Base-by-base conservation (phyloP, 116 monocot species). In the Zostera marina region DNA sequence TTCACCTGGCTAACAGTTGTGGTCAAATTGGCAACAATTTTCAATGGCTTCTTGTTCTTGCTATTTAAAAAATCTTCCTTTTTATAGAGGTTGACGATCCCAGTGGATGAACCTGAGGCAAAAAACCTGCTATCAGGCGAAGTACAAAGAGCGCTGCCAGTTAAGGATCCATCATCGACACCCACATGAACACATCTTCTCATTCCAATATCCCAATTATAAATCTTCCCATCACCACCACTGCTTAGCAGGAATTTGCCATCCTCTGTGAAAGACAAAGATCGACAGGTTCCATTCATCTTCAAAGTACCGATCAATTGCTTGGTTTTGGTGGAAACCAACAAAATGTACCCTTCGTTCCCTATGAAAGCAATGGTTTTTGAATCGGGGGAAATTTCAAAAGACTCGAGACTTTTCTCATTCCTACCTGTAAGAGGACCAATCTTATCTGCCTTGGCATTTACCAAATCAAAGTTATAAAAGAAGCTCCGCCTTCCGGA, bases 351-450 rank as follows among this genome's bases (percentile, higher is more conserved):
- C 15, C 90, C 90, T 40, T 86, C 98, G 64, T 85, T 83, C 9
- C 98, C 90, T 24, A 81, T 57, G 53, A 98, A 89, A 9, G 90
- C 90, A 45, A 90, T 73, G 8, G 77, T 85, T 41, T 63, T 90
- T n/a, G 86, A 85, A 75, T 98, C 90, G 7, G 90, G 82, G 7
- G 88, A 96, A 22, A 88, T 72, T 57, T 96, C 94, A 66, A 96
- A 96, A 2, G 19, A 11, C 49, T 96, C 88, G 4, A 85, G 43
- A 23, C 88, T 88, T 67, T 80, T 96, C 77, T 96, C 94, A 22
- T 88, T 85, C 52, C 94, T 42, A 1, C 94, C 94, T 0, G 65
- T 76, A 58, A 88, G 71, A 0, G 88, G 94, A 44, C 88, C 84
- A 4, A 85, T 67, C 68, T 77, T 88, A 47, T 82, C 85, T 7